These are phyloP conservation scores for Pezicula neosporulosa DNA, from an alignment of 2,329 filamentous ascomycete species.

Conservation along the genomic window DNA sequence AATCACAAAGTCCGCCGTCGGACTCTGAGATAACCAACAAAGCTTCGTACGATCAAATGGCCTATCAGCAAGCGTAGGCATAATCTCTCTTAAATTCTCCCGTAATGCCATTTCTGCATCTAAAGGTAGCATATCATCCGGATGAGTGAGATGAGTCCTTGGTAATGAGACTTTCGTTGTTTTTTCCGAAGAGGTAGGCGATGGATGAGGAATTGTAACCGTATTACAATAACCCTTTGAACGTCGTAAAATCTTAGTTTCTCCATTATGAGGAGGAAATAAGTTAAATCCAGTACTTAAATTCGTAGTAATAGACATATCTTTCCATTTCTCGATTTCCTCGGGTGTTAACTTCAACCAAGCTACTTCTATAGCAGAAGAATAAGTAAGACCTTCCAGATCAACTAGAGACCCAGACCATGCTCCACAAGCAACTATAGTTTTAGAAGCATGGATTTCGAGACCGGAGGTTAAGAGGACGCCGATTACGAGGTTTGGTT, in stretches of 20 bases:
- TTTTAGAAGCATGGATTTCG: neutral
- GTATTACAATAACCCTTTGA: slow-evolving; percentile 3
- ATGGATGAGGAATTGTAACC: neutral
- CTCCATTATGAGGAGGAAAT: slow-evolving; percentile 26
- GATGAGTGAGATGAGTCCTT: slow-evolving; percentile 20
- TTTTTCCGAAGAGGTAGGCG: neutral
- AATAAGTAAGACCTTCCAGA: neutral
- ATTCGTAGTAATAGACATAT: slow-evolving; percentile 28
- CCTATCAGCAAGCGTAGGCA: slow-evolving; percentile 18
- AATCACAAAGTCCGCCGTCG: slow-evolving; percentile 50
- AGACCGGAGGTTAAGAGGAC: neutral
- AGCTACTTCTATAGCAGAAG: slow-evolving; percentile 15
- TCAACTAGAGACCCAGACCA: neutral
- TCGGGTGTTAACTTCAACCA: slow-evolving; percentile 24
- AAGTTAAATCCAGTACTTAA: slow-evolving; percentile 24
- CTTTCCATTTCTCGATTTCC: slow-evolving; percentile 19
- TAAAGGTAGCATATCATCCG: slow-evolving; percentile 19
- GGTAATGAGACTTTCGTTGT: slow-evolving; percentile 11
- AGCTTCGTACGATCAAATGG: slow-evolving; percentile 21
- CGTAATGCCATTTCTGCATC: slow-evolving; percentile 18
- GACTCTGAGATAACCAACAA: slow-evolving; percentile 17
- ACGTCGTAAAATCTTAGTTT: slow-evolving; percentile 25
- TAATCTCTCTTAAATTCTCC: slow-evolving; percentile 19
- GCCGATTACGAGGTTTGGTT: neutral
- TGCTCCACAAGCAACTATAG: no score